These are phyloP conservation scores for Gastrolobium bilobum DNA, from an alignment of 306 rosid genomes.

Conservation along the genomic window DNA sequence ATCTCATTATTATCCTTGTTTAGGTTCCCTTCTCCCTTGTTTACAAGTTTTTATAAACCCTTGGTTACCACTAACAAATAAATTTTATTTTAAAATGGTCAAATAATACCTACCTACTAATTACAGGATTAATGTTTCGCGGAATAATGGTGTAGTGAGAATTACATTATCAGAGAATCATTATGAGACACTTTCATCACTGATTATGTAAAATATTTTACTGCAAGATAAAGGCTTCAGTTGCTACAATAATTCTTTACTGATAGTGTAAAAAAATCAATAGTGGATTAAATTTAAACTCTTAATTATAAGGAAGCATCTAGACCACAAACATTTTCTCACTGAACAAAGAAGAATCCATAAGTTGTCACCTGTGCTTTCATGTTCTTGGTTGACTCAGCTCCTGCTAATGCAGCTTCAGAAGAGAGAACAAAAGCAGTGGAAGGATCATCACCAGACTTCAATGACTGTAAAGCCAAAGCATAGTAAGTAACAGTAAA, in stretches of 20 bases:
- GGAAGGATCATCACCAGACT: slow-evolving; percentile 73
- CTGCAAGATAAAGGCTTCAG: slow-evolving; percentile 5
- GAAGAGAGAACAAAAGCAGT: slow-evolving; percentile 86
- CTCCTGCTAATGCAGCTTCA: slow-evolving; percentile 85
- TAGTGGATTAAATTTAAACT: slow-evolving; percentile 10
- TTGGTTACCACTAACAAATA: neutral
- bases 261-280: neutral
- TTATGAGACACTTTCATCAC: neutral
- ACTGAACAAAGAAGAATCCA: slow-evolving; percentile 30
- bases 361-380: slow-evolving; percentile 77
- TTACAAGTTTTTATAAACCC: neutral
- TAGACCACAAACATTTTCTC: neutral
- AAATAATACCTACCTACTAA: neutral
- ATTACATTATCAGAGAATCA: neutral
- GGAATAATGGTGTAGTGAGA: neutral
- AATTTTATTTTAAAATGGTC: neutral
- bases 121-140: neutral
- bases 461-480: slow-evolving; percentile 67
- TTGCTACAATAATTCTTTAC: slow-evolving; percentile 4
- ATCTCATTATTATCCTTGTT: neutral
- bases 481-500: slow-evolving; percentile 40
- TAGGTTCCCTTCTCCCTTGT: neutral
- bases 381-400: slow-evolving; percentile 88
- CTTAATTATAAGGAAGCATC: slow-evolving; percentile 22
- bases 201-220: slow-evolving; percentile 10